These are phyloP conservation scores for Penicillium verrucosum DNA, from an alignment of 2,329 filamentous ascomycete genomes.

Conservation along the genomic window DNA sequence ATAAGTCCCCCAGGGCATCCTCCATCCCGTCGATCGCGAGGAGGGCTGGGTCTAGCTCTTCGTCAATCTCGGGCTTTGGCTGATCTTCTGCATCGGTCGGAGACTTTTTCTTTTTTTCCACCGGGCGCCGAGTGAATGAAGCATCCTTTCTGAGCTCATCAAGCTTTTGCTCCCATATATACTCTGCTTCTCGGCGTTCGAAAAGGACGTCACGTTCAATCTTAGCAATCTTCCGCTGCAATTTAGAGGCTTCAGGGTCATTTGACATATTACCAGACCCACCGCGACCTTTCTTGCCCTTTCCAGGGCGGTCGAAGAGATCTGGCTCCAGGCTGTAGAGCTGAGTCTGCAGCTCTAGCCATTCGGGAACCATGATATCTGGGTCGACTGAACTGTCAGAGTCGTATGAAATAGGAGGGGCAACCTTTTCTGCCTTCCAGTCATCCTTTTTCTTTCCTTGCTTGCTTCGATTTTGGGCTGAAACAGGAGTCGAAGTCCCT, in stretches of 20 bases:
- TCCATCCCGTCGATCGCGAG: conserved; percentile 33
- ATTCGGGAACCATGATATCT: conserved; percentile 70
- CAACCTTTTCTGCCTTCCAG: conserved; percentile 25
- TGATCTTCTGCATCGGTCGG: conserved; percentile 51
- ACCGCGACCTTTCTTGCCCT: conserved; percentile 42
- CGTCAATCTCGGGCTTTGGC: conserved; percentile 15
- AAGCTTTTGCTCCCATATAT: conserved; percentile 61
- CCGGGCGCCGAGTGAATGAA: conserved; percentile 30
- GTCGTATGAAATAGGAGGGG: conserved; percentile 31
- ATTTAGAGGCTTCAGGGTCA: conserved; percentile 56
- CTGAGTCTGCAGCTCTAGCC: conserved; percentile 69
- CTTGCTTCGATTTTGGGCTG: conserved; percentile 23
- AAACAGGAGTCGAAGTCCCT: conserved; percentile 26
- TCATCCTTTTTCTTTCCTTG: conserved; percentile 26
- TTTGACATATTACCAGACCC: conserved; percentile 16
- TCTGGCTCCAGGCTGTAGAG: conserved; percentile 62
- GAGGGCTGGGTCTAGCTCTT: conserved; percentile 18
- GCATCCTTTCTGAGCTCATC: conserved; percentile 62
- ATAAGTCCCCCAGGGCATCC: conserved; percentile 54
- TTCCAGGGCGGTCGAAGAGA: conserved; percentile 43
- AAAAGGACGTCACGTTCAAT: conserved; percentile 78
- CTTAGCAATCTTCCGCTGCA: conserved; percentile 69
- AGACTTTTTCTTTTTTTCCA: conserved; percentile 20
- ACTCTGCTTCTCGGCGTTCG: conserved; percentile 63
- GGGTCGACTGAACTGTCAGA: conserved; percentile 69